Percentiles rank a stretch among this genome's conserved stretches.
These are phyloP conservation scores for Ramularia endophylla DNA, from an alignment of 2,329 filamentous ascomycete species.

Conservation along the genomic window DNA sequence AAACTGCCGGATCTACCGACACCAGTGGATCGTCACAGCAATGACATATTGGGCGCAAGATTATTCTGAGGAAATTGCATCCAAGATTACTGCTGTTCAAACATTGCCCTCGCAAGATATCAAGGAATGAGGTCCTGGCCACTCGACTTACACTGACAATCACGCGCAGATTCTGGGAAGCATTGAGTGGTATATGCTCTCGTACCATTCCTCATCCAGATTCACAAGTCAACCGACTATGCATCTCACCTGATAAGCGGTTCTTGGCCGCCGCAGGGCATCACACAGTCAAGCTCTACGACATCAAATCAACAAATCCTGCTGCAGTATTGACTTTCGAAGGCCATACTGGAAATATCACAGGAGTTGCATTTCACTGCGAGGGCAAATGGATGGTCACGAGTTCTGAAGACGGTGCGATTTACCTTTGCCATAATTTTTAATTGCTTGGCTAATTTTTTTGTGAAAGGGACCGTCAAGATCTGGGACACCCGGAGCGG, in stretches of 20 bases:
- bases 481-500: conserved; percentile 92
- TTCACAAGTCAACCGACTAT: conserved; percentile 96
- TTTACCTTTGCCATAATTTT: not conserved
- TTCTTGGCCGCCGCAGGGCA: conserved; percentile 77
- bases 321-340: conserved; percentile 91
- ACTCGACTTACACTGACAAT: not conserved
- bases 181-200: conserved; percentile 93
- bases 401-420: conserved; percentile 76
- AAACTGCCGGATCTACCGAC: not conserved
- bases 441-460: conserved; percentile 3
- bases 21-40: not conserved
- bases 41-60: not conserved
- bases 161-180: conserved; percentile 82
- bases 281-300: conserved; percentile 93
- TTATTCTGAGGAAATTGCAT: not conserved
- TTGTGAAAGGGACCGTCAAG: conserved; percentile 62
- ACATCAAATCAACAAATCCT: conserved; percentile 97
- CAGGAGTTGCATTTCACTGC: conserved; percentile 94
- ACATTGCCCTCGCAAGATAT: no score
- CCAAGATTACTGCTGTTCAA: not conserved
- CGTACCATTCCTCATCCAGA: conserved; percentile 97
- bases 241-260: conserved; percentile 96
- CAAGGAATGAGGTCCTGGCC: no score
- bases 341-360: conserved; percentile 92
- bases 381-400: conserved; percentile 99